Evolutionary conservation across 768 basidiomycete species (phyloP), one percentile per base, ranked within the genome.

Genomic region (Suillus cothurnatus): DNA sequence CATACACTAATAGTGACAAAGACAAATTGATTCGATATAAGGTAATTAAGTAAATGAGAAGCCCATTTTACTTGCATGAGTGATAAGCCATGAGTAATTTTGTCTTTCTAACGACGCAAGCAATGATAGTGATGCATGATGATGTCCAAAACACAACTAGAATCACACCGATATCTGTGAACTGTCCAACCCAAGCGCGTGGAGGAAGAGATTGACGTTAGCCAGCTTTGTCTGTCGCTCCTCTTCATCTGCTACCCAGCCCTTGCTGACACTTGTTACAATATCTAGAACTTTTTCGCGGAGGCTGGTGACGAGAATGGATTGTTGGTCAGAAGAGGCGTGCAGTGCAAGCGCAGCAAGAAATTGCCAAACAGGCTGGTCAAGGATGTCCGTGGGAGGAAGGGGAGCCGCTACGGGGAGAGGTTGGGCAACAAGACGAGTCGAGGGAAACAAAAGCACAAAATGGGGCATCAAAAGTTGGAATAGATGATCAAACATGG

Each of bases 361-460:
- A 83, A 95, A 93, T 74, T 93, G 91, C 95, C 95, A 97, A n/a
- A 94, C 92, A 17, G 92, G 93, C 75, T 93, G 92, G 78, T 97
- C 94, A 62, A 91, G 82, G 64, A 85, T 81, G 73, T 92, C 91
- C 38, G 84, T 82, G 32, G 81, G 75, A 45, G 77, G 78, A 34
- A 78, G 55, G 76, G 80, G 45, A 73, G 75, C 52, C 64, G 70
- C 15, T 63, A 61, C 64, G 14, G 73, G 78, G 64, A 67, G 67
- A 66, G 72, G 82, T 69, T 85, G 75, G 61, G 76, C 79, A 58
- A 82, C 74, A 59, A 88, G 86, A 61, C 95, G 89, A 21, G 91
- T 89, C 4, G 97, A 97, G 1, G 97, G 96, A 85, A 99, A 99
- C 31, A 99, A 86, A 28, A 82, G 74, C 31, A 90, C 82, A 47